These are phyloP conservation scores for Chaetomiaceae sp. DNA, from an alignment of 2,329 filamentous ascomycete species.

Conservation along the genomic window DNA sequence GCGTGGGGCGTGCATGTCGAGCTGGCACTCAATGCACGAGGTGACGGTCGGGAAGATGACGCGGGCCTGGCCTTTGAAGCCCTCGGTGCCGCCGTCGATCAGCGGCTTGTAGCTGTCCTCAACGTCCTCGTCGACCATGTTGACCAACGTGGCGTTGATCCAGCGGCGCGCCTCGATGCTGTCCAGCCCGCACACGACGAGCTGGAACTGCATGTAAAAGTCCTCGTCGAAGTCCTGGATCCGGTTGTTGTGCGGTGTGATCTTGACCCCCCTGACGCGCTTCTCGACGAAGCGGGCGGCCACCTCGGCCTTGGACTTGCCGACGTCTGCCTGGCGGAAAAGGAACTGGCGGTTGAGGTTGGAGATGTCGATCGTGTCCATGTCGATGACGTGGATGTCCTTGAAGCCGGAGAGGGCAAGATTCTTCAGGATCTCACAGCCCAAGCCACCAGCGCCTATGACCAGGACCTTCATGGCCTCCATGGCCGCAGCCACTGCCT, in stretches of 20 bases:
- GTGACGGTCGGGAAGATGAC: conserved; percentile 90
- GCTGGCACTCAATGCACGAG: conserved; percentile 95
- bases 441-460: conserved; percentile 88
- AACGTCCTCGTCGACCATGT: conserved; percentile 80
- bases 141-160: conserved; percentile 93
- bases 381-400: conserved; percentile 97
- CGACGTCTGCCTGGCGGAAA: conserved; percentile 86
- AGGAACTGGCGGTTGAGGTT: conserved; percentile 98
- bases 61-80: conserved; percentile 94
- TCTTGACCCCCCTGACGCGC: conserved; percentile 83
- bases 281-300: conserved; percentile 88
- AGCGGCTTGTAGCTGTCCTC: conserved; percentile 86
- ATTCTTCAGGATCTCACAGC: conserved; percentile 96
- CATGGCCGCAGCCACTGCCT: conserved; percentile 50
- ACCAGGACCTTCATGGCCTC: conserved; percentile 69
- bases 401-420: conserved; percentile 93
- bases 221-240: conserved; percentile 96
- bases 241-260: conserved; percentile 87
- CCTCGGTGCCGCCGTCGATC: conserved; percentile 94
- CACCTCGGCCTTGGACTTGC: conserved; percentile 88
- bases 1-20: conserved; percentile 97
- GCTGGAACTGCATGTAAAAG: conserved; percentile 95
- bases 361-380: conserved; percentile 99
- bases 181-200: conserved; percentile 91
- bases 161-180: conserved; percentile 96